These are phyloP conservation scores for Acorus calamus DNA, from an alignment of 106 monocot species.

Conservation along the genomic window DNA sequence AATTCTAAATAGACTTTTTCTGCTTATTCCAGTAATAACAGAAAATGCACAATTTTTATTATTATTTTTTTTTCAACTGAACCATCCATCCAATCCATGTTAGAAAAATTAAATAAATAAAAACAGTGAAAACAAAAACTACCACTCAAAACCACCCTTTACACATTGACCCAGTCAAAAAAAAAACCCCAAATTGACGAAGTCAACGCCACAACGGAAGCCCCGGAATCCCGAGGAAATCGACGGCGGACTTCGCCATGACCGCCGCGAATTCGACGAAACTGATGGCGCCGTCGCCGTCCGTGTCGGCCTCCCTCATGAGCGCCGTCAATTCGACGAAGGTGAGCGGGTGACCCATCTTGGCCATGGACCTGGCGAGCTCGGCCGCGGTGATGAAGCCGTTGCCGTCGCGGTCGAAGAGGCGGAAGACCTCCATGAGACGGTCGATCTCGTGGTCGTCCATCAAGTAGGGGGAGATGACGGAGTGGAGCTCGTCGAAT, in stretches of 20 bases:
- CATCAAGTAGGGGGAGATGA: constrained; percentile 45
- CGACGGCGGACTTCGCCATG: constrained; percentile 56
- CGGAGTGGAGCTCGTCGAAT: constrained; percentile 56
- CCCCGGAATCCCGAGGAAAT: constrained; percentile 33
- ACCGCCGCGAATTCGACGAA: constrained; percentile 48
- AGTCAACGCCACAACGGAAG: too few species aligned
- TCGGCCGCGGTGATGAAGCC: constrained; percentile 60
- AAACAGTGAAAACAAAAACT: too few species aligned
- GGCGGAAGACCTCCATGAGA: constrained; percentile 41
- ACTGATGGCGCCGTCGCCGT: constrained; percentile 64
- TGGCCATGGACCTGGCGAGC: constrained; percentile 69
- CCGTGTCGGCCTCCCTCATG: constrained; percentile 53
- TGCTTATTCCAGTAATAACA: too few species aligned
- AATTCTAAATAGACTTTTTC: too few species aligned
- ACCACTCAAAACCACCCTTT: too few species aligned
- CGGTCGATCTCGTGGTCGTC: constrained; percentile 31
- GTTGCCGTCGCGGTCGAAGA: constrained; percentile 66
- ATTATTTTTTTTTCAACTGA: too few species aligned
- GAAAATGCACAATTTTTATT: too few species aligned
- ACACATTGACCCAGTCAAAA: too few species aligned
- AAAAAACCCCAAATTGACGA: too few species aligned
- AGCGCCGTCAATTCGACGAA: constrained; percentile 45
- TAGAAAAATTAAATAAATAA: too few species aligned
- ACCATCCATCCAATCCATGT: too few species aligned
- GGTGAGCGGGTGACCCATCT: constrained; percentile 50